Conservation (phyloP, 768 basidiomycete genomes). For the Chalciporus sphaerocephalus region DNA sequence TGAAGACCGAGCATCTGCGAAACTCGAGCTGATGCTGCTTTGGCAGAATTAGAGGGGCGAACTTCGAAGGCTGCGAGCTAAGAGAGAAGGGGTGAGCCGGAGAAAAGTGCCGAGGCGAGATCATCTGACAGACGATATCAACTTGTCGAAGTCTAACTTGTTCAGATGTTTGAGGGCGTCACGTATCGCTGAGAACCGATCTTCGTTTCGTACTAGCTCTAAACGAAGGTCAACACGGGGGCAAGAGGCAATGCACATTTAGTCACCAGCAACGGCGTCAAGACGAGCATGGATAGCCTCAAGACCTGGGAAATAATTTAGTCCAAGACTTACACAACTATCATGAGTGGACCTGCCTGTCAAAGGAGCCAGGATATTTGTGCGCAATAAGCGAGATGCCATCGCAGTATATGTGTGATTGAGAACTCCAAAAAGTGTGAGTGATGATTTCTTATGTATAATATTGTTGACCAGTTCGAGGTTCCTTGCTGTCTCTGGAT, state of each 20-base stretch:
- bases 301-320: conserved; percentile 19
- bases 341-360: conserved; percentile 44
- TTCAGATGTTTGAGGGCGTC: conserved; percentile 67
- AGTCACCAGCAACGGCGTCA: conserved; percentile 77
- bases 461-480: conserved; percentile 85
- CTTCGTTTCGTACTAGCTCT: conserved; percentile 79
- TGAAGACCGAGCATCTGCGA: conserved; percentile 78
- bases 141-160: conserved; percentile 84
- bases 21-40: conserved; percentile 64
- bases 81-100: neutral
- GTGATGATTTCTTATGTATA: conserved; percentile 56
- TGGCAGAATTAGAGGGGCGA: conserved; percentile 48
- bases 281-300: conserved; percentile 73
- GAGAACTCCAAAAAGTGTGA: conserved; percentile 74
- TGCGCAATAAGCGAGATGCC: conserved; percentile 75
- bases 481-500: conserved; percentile 81
- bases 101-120: neutral
- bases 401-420: conserved; percentile 89
- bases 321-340: neutral
- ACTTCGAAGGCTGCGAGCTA: conserved; percentile 68
- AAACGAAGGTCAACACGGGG: conserved; percentile 5
- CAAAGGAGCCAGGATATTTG: conserved; percentile 78
- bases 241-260: neutral
- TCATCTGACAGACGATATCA: conserved; percentile 60
- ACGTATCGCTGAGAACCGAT: conserved; percentile 62